phyloP scores from a whole-genome alignment of 345 rosid genomes.

The Anastatica hierochuntica region DNA sequence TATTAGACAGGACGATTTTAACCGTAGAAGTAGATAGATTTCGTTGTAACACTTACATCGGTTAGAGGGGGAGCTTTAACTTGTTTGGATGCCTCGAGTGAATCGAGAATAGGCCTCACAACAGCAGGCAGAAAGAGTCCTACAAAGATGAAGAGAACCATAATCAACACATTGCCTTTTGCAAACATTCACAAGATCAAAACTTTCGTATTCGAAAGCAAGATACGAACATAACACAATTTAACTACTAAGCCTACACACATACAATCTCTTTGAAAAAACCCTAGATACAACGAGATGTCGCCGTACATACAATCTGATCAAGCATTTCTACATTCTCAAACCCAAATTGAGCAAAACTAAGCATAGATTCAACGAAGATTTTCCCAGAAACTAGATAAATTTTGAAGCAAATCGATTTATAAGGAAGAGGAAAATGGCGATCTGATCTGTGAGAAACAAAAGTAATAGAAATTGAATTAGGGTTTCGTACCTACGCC shows the following conservation, averaged over 20 bases:
- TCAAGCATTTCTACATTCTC: not conserved
- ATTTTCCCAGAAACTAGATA: not conserved
- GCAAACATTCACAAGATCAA: no score
- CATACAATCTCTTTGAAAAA: no score
- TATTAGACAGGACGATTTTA: no score
- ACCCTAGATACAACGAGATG: no score
- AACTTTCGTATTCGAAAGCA: no score
- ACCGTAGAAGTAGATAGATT: not conserved
- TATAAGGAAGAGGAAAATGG: not conserved
- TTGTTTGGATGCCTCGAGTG: constrained; percentile 72
- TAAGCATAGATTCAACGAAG: not conserved
- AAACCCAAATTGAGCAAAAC: not conserved
- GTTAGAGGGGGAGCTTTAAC: constrained; percentile 66
- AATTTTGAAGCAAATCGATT: not conserved
- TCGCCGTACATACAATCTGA: not conserved
- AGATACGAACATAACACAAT: no score
- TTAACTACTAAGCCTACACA: no score
- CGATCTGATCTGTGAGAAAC: not conserved
- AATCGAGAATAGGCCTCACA: constrained; percentile 89
- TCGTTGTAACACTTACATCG: constrained; percentile 43
- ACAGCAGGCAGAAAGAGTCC: constrained; percentile 95
- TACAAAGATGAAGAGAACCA: constrained; percentile 13
- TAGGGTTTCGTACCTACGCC: constrained; percentile 51
- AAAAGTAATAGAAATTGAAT: no score
- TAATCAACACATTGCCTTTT: not conserved